These are phyloP conservation scores for Trypanosoma avium DNA, from an alignment of 208 protist genomes.

Conservation along the genomic window DNA sequence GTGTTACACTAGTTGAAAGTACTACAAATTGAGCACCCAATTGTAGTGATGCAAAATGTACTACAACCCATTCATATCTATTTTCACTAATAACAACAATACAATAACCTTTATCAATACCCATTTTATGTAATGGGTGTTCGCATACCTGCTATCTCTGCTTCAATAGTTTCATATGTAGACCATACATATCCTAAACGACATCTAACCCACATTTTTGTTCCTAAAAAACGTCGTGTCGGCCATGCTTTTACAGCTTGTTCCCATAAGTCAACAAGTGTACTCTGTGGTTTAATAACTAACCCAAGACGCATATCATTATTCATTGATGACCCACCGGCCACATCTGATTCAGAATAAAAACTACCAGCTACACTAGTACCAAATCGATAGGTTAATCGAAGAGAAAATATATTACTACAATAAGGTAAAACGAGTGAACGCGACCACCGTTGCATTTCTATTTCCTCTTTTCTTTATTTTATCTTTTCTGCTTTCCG, in stretches of 20 bases:
- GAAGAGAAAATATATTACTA: conserved; percentile 13
- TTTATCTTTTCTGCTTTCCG: neutral
- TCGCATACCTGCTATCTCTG: conserved; percentile 77
- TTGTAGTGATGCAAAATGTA: conserved; percentile 87
- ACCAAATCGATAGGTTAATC: conserved; percentile 40
- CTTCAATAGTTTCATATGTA: conserved; percentile 87
- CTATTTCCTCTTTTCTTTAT: neutral
- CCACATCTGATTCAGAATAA: conserved; percentile 75
- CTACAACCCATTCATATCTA: conserved; percentile 91
- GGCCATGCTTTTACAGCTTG: conserved; percentile 85
- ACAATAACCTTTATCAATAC: conserved; percentile 76
- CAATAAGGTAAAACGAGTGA: neutral
- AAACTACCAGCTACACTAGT: conserved; percentile 79
- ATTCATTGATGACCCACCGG: conserved; percentile 56
- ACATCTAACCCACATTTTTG: conserved; percentile 90
- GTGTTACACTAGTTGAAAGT: conserved; percentile 88
- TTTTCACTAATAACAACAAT: conserved; percentile 91
- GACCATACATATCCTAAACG: conserved; percentile 88
- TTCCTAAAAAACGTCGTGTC: conserved; percentile 76
- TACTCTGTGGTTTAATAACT: conserved; percentile 88
- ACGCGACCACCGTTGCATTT: conserved; percentile 5
- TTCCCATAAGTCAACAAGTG: conserved; percentile 84
- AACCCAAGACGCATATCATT: conserved; percentile 77
- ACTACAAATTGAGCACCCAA: conserved; percentile 88
- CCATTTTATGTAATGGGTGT: conserved; percentile 81